Base-by-base conservation (phyloP, 2,329 filamentous ascomycete species). In the Lasiodiplodia sp. region DNA sequence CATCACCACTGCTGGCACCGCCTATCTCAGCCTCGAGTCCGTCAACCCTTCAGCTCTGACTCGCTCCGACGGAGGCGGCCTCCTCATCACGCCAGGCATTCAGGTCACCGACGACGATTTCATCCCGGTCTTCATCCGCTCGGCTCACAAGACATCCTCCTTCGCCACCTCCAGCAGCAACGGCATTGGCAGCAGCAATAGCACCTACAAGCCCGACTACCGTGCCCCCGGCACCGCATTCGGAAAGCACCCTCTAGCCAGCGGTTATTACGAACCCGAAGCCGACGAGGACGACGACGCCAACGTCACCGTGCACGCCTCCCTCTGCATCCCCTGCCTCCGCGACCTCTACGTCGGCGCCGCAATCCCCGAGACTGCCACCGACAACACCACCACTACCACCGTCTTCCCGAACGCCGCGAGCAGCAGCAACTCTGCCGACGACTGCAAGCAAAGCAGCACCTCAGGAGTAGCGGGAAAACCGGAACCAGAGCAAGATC, bases 1-100 rank as follows among this genome's bases (percentile, higher is more conserved):
- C 49, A 71, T 80, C 78, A 87, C 84, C 1, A 90, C 92, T 72
- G 75, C 86, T 1, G 88, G 91, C n/a, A 85, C 96, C 10, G 81
- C 99, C 16, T 88, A 96, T 77, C 88, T 63, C 40, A 63, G 58
- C 58, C 40, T 63, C 58, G 58, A 63, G 40, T 18, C 23, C 28
- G 58, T 63, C 40, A 10, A 4, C 40, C 8, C 23, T 21, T 62
- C 58, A 11, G 21, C 55, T 18, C 37, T 44, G 4, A 8, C n/a
- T 18, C 4, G 6, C 23, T 3, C 11, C 51, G 14, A 11, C 51
- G 23, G 25, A 21, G 25, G 21, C 12, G 14, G 25, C 4, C 53
- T 56, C 31, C 25, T 4, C 23, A 23, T 25, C 4, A 49, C 58
- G 4, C 40, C 58, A 7, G 58, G 58, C 40, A 63, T 63, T n/a